These are phyloP conservation scores for Tilletiopsis washingtonensis DNA, from an alignment of 1,284 basidiomycete genomes.

Conservation along the genomic window DNA sequence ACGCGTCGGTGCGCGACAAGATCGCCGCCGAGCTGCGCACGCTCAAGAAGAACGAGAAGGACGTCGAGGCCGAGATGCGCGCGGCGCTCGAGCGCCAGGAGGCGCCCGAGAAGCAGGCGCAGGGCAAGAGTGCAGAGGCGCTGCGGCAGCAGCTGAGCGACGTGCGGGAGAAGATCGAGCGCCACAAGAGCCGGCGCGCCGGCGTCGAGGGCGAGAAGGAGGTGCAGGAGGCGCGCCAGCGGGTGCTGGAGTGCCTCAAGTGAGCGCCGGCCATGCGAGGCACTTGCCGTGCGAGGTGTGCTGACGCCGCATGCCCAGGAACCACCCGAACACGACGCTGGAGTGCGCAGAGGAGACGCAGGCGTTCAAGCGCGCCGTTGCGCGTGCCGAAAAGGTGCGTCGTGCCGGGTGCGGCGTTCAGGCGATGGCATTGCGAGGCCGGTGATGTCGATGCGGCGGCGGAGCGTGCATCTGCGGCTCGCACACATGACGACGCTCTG, in stretches of 20 bases:
- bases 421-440: too few relatives aligned
- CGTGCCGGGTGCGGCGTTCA: too few relatives aligned
- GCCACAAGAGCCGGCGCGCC: constrained; percentile 58
- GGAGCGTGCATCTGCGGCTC: too few relatives aligned
- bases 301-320: not conserved
- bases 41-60: constrained; percentile 37
- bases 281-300: not conserved
- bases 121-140: constrained; percentile 35
- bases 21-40: constrained; percentile 37
- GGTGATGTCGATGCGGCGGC: too few relatives aligned
- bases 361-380: constrained; percentile 65
- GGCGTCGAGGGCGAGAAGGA: constrained; percentile 53
- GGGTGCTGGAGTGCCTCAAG: constrained; percentile 61
- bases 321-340: constrained; percentile 55
- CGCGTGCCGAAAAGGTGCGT: constrained; percentile 58
- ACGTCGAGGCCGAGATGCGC: constrained; percentile 36
- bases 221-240: constrained; percentile 57
- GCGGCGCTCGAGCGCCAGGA: constrained; percentile 40
- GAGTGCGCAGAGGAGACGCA: constrained; percentile 69
- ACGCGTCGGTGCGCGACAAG: constrained; percentile 35
- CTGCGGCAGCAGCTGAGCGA: constrained; percentile 37
- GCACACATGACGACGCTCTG: too few relatives aligned
- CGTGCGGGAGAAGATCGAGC: constrained; percentile 59
- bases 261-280: not conserved
- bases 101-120: constrained; percentile 13